phyloP scores from a whole-genome alignment of 2,329 filamentous ascomycete genomes.

The Dissoconium aciculare region DNA sequence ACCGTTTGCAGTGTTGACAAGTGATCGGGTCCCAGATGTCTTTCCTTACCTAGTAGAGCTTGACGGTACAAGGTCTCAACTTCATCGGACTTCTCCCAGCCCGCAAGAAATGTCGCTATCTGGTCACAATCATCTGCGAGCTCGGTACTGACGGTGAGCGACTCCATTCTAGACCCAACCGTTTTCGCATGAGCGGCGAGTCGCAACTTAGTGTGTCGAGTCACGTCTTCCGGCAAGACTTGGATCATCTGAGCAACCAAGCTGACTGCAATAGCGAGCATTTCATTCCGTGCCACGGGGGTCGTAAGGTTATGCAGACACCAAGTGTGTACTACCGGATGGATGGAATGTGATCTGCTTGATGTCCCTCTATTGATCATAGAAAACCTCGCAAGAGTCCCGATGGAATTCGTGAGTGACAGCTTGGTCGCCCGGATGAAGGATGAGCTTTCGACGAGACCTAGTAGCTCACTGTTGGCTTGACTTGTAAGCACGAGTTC shows the following conservation, averaged over 20 bases:
- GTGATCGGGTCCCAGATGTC: not conserved
- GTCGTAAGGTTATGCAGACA: not conserved
- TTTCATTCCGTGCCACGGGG: not conserved
- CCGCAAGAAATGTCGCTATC: not conserved
- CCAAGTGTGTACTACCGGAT: not conserved
- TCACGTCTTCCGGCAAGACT: not conserved
- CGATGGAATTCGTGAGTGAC: not conserved
- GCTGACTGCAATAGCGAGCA: not conserved
- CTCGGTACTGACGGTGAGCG: not conserved
- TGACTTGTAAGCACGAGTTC: not conserved
- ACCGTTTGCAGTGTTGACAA: not conserved
- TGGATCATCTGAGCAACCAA: not conserved
- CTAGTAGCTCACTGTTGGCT: not conserved
- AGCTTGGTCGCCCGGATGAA: not conserved
- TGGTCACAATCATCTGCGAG: not conserved
- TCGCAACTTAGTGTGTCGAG: not conserved
- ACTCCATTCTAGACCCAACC: not conserved
- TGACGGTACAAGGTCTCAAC: not conserved
- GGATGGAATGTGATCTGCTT: not conserved
- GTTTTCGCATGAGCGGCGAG: not conserved
- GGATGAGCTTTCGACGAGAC: not conserved
- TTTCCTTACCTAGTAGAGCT: not conserved
- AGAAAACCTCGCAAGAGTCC: constrained; percentile 10
- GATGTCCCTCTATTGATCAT: not conserved
- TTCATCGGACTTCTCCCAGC: not conserved